Evolutionary conservation across 768 basidiomycete genomes (phyloP).

Genomic region (Lenzites betulinus): DNA sequence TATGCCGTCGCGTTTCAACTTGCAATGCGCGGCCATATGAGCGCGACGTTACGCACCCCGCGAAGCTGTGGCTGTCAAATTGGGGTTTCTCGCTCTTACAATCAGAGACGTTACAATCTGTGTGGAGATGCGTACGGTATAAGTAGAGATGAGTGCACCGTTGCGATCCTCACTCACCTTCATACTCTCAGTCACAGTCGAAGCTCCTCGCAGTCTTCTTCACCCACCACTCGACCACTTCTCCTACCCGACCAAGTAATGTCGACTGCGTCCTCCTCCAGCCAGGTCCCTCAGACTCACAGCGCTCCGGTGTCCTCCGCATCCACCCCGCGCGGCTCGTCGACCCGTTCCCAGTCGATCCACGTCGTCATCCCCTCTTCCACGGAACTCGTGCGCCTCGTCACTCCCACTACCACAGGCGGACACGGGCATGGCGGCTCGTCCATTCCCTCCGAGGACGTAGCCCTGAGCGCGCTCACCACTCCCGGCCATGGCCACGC

Average conservation of each 20-base stretch:
- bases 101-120: too few relatives aligned
- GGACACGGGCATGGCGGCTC: background rate
- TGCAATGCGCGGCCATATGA: too few relatives aligned
- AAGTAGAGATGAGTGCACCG: too few relatives aligned
- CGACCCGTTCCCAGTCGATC: background rate
- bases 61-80: too few relatives aligned
- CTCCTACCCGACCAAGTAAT: background rate
- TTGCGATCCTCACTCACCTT: too few relatives aligned
- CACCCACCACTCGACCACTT: too few relatives aligned
- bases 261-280: background rate
- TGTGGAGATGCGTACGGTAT: too few relatives aligned
- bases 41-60: too few relatives aligned
- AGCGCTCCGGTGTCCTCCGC: background rate
- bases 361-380: constrained; percentile 5
- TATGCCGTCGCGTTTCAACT: too few relatives aligned
- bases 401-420: background rate
- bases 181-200: too few relatives aligned
- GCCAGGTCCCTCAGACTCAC: background rate
- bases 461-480: background rate
- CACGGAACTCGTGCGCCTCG: background rate
- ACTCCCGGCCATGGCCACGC: background rate
- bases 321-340: background rate
- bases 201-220: too few relatives aligned
- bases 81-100: too few relatives aligned
- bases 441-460: background rate